Evolutionary conservation across 495 filamentous ascomycete species (phyloP), one percentile per base, ranked within the genome.

Genomic region (Penicilliopsis zonata): DNA sequence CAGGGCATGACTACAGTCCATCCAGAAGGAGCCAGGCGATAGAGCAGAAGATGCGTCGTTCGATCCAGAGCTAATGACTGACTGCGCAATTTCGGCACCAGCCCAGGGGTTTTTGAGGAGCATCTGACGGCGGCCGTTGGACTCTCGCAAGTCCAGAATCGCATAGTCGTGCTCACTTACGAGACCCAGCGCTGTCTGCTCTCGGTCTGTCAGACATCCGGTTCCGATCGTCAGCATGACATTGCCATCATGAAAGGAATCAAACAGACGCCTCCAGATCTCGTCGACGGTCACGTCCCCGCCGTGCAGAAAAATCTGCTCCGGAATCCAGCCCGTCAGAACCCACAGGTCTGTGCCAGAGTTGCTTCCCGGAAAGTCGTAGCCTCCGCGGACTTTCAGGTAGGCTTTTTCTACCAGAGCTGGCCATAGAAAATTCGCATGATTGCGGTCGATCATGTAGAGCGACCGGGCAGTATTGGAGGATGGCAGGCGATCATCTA

Each of bases 311-410:
- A 92, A 94, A 3, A 96, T 57, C 45, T 99, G 90, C 53, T 99
- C 87, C 0, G 90, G 90, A 35, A 99, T 84, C 90, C 90, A 99
- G 18, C 88, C 87, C 1, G 81, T 92, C 30, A 99, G 53, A 9
- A 87, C 76, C 63, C 83, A 83, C 2, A 99, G 57, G 50, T 99
- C 90, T 4, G 87, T 94, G 2, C 82, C 86, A 2, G 87, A 95
- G 49, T 99, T 95, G 44, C 88, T 95, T n/a, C 90, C 90, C 2
- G 90, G 90, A 42, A 99, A 96, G 41, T 96, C 85, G 52, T 99
- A 99, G 19, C 90, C 92, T 19, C 92, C 92, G 13, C 86, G 72
- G 5, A 96, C 70, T 58, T 96, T 99, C n/a, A 99, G 61, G 40
- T 96, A 99, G 3, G 90, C 90, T 48, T 99, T 99, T 53, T 99